These are phyloP conservation scores for Bretschneidera sinensis DNA, from an alignment of 345 rosid species.

Conservation along the genomic window DNA sequence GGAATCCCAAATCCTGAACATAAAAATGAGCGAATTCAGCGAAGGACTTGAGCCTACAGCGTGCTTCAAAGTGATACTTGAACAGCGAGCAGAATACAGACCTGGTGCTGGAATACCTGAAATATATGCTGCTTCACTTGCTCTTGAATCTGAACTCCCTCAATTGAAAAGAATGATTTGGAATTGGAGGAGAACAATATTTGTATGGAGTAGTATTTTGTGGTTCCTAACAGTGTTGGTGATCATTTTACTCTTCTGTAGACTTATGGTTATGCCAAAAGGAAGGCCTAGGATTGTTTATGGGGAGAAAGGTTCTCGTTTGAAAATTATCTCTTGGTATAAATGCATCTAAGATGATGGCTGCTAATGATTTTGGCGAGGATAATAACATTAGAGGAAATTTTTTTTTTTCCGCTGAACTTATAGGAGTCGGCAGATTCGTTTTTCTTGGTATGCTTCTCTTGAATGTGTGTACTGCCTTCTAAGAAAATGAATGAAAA, in stretches of 20 bases:
- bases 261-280: constrained; percentile 6
- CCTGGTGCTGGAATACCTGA: constrained; percentile 35
- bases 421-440: too few relatives aligned
- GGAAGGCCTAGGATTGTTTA: background rate
- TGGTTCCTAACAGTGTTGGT: constrained; percentile 10
- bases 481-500: too few relatives aligned
- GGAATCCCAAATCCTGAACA: constrained; percentile 26
- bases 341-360: background rate
- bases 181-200: constrained; percentile 17
- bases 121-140: constrained; percentile 28
- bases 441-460: too few relatives aligned
- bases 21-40: constrained; percentile 24
- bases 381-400: too few relatives aligned
- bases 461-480: too few relatives aligned
- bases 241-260: background rate
- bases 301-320: background rate
- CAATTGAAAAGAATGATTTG: constrained; percentile 9
- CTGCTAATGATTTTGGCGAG: background rate
- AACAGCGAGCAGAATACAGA: constrained; percentile 28
- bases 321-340: background rate
- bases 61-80: constrained; percentile 21
- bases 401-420: too few relatives aligned
- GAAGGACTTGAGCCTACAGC: constrained; percentile 25
- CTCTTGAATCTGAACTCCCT: constrained; percentile 22
- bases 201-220: constrained; percentile 8